Evolutionary conservation across 345 rosid species (phyloP), one percentile per base, ranked within the genome.

Genomic region (Murraya paniculata): DNA sequence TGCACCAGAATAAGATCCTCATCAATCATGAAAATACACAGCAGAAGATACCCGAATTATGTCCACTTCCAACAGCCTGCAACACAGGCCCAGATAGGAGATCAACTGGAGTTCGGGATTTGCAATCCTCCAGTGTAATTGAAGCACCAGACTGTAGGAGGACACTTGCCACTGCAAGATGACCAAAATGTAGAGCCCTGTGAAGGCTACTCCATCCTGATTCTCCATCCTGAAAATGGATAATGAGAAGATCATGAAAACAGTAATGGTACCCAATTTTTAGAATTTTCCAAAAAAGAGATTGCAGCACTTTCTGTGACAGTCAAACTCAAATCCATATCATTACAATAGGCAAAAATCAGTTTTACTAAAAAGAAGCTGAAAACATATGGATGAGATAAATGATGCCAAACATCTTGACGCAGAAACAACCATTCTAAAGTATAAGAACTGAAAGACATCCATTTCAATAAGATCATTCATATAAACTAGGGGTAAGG

Each of bases 161-260:
- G 58, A 89, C 78, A 81, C 95, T 91, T 76, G 97, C 99, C 56
- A 92, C 99, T 22, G 98, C 95, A 77, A 96, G 98, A 91, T 96
- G 98, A 75, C 98, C 98, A 83, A 96, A 96, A 82, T 96, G 97
- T 80, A 94, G 88, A 78, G 99, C 98, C 87, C 98, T 83, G 77
- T 94, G 99, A 78, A 96, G 97, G 83, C 97, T 89, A 85, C 94
- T 94, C 97, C 99, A 96, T 69, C 98, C 99, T 48, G 99, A 96
- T 85, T 96, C 99, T 83, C 99, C 99, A 87, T 96, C 99, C 99
- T 94, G 87, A 85, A 82, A 83, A 53, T 64, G 50, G 66, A 10
- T 56, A 38, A 33, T 38, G 41, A 39, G 61, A 67, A 33, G n/a
- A 62, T 55, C 68, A 82, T 28, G 28, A n/a, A 30, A 57, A 76